Evolutionary conservation across 495 filamentous ascomycete species (phyloP).

Genomic region (Xylaria sp.): DNA sequence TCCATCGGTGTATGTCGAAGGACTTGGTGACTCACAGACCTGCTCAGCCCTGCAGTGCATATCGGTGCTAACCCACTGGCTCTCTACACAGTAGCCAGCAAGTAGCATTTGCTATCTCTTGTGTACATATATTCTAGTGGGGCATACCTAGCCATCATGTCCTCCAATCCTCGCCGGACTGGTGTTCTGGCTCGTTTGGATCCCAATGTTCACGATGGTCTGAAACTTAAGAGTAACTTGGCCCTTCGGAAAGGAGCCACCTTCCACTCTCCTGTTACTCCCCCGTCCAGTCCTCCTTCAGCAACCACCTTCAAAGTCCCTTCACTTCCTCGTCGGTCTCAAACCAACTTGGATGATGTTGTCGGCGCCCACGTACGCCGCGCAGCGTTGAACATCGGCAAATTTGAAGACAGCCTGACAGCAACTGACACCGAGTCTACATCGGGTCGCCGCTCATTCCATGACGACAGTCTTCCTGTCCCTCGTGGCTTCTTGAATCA

Average conservation of each 20-base stretch:
- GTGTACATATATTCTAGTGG: slow-evolving; percentile 20
- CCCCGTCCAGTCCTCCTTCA: slow-evolving; percentile 50
- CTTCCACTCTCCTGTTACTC: slow-evolving; percentile 62
- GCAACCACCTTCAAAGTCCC: slow-evolving; percentile 55
- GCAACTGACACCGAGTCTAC: slow-evolving; percentile 40
- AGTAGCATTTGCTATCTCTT: slow-evolving; percentile 27
- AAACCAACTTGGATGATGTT: slow-evolving; percentile 68
- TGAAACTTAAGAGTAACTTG: slow-evolving; percentile 60
- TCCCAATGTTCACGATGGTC: slow-evolving; percentile 43
- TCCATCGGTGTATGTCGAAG: slow-evolving; percentile 36
- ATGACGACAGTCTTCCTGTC: slow-evolving; percentile 57
- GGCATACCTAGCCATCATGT: slow-evolving; percentile 51
- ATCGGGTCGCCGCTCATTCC: slow-evolving; percentile 41
- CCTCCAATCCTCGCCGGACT: slow-evolving; percentile 59
- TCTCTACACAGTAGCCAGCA: slow-evolving; percentile 38
- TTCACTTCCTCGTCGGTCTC: slow-evolving; percentile 64
- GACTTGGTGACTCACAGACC: slow-evolving; percentile 44
- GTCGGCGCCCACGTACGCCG: slow-evolving; percentile 62
- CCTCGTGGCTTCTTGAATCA: slow-evolving; percentile 59
- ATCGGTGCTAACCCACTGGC: slow-evolving; percentile 37
- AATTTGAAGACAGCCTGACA: slow-evolving; percentile 48
- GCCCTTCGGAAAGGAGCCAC: slow-evolving; percentile 68
- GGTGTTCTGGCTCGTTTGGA: slow-evolving; percentile 53
- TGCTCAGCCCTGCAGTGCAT: slow-evolving; percentile 38
- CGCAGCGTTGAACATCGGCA: slow-evolving; percentile 61